Percentiles rank a stretch among this genome's conserved stretches.
Conservation (phyloP, 257 asterid species). For the Orobanche coerulescens region DNA sequence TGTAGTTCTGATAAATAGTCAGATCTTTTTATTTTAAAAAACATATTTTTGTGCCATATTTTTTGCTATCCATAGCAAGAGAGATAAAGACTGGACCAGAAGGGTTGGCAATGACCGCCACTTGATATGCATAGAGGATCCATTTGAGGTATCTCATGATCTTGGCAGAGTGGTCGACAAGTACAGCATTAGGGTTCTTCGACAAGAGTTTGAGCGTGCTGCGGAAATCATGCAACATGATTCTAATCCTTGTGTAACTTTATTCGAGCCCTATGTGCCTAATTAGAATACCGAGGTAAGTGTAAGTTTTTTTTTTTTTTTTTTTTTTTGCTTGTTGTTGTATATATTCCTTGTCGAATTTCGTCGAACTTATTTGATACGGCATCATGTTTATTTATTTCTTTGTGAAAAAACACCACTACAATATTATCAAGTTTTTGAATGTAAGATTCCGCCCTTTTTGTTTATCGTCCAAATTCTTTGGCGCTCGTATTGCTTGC, state of each 20-base stretch:
- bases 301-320: too few species aligned
- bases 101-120: conserved; percentile 93
- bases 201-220: conserved; percentile 95
- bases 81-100: conserved; percentile 83
- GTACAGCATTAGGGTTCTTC: conserved; percentile 68
- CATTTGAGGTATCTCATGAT: conserved; percentile 80
- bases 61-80: conserved; percentile 79
- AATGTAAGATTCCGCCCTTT: not conserved
- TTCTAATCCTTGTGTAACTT: conserved; percentile 51
- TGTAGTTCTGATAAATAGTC: too few species aligned
- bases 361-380: conserved; percentile 3
- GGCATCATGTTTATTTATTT: conserved; percentile 8
- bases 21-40: too few species aligned
- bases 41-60: too few species aligned
- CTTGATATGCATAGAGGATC: conserved; percentile 97
- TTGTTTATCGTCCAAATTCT: conserved; percentile 18
- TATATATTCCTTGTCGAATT: conserved; percentile 28
- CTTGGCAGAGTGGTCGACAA: conserved; percentile 95
- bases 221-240: conserved; percentile 75
- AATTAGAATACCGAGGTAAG: too few species aligned
- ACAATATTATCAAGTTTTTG: not conserved
- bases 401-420: not conserved
- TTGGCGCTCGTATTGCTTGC: too few species aligned
- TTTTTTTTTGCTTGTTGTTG: not conserved
- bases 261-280: conserved; percentile 75